These are phyloP conservation scores for Leishmania braziliensis DNA, from an alignment of 208 protist genomes.

Conservation along the genomic window DNA sequence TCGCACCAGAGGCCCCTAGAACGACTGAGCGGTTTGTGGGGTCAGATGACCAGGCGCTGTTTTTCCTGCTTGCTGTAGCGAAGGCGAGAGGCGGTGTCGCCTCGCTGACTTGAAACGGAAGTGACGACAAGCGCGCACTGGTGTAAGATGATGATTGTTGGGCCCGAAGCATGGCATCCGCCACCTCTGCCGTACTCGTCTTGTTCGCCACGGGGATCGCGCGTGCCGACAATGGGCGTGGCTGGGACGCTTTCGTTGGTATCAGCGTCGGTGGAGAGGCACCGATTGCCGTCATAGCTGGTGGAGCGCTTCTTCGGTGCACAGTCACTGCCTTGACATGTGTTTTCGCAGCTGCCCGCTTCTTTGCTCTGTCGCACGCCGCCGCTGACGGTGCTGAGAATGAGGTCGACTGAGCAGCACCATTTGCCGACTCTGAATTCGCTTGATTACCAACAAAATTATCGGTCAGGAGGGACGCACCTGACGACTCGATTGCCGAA, in stretches of 20 bases:
- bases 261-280: slow-evolving; percentile 5
- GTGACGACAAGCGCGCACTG: not conserved
- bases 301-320: not conserved
- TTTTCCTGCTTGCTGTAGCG: slow-evolving; percentile 10
- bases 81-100: not conserved
- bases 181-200: not conserved
- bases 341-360: not conserved
- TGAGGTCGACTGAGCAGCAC: not conserved
- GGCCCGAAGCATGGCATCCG: not conserved
- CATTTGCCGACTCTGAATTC: not conserved
- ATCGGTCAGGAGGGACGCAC: not conserved
- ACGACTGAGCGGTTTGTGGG: slow-evolving; percentile 11
- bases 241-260: not conserved
- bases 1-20: slow-evolving; percentile 16
- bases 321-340: not conserved
- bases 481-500: not conserved
- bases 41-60: slow-evolving; percentile 23
- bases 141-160: not conserved
- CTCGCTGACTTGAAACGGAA: not conserved
- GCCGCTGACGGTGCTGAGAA: not conserved
- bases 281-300: not conserved
- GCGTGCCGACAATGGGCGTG: not conserved
- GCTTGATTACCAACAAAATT: not conserved
- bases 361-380: not conserved
- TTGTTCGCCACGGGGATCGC: not conserved